Evolutionary conservation across 345 rosid species (phyloP).

Genomic region (Jatropha curcas): DNA sequence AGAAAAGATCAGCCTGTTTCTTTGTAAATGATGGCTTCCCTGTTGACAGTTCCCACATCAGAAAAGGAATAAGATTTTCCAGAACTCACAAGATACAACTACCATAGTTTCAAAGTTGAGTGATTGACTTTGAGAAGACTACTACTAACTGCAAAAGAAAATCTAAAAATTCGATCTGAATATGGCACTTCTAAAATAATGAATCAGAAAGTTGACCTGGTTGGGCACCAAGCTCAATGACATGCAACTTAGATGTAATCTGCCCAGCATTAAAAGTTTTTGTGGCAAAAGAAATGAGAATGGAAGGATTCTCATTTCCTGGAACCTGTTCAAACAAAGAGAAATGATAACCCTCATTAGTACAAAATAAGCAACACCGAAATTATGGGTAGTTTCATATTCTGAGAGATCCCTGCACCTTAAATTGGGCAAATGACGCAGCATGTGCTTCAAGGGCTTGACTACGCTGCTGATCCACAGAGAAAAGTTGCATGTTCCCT

Average conservation of each 20-base stretch:
- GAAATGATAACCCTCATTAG: not conserved
- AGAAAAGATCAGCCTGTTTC: conserved; percentile 98
- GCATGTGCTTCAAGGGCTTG: conserved; percentile 99
- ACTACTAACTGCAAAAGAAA: not conserved
- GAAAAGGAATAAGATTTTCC: not conserved
- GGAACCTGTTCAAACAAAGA: conserved; percentile 48
- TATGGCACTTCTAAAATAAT: not conserved
- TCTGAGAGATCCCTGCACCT: conserved; percentile 37
- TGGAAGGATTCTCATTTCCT: conserved; percentile 97
- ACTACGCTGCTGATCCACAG: conserved; percentile 96
- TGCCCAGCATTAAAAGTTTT: conserved; percentile 91
- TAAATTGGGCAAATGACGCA: conserved; percentile 90
- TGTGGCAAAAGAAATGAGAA: conserved; percentile 86
- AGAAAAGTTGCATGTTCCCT: conserved; percentile 94
- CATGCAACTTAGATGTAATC: conserved; percentile 87
- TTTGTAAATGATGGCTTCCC: conserved; percentile 93
- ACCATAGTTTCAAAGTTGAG: not conserved
- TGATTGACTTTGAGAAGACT: not conserved
- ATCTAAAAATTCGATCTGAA: not conserved
- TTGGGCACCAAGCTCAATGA: conserved; percentile 97
- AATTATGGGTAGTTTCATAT: not conserved
- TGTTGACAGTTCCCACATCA: conserved; percentile 24
- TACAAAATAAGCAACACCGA: not conserved
- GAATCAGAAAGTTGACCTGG: conserved; percentile 53
- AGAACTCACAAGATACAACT: not conserved